Conservation (phyloP, 345 rosid species). For the Arabis alpina region DNA sequence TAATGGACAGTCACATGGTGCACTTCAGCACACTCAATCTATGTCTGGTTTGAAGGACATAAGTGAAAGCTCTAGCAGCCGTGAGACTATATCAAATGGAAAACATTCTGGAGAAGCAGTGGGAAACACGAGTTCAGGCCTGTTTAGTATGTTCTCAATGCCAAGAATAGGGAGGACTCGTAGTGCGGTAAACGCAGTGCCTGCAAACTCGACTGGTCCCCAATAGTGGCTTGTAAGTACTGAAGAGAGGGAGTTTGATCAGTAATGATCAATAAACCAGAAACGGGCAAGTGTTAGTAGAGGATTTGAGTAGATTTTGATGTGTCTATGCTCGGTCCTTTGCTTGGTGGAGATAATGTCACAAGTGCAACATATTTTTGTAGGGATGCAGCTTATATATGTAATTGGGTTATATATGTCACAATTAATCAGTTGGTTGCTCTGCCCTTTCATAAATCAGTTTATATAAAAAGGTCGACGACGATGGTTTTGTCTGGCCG, state of each 20-base stretch:
- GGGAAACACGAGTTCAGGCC: conserved; percentile 29
- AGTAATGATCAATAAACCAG: conserved; percentile 9
- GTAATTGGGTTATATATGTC: conserved; percentile 14
- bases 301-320: too few species aligned
- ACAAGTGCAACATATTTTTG: conserved; percentile 27
- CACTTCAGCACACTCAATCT: conserved; percentile 41
- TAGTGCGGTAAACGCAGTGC: conserved; percentile 24
- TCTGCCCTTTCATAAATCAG: conserved; percentile 25
- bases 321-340: too few species aligned
- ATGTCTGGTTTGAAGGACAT: conserved; percentile 53
- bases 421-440: conserved; percentile 25
- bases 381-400: conserved; percentile 31
- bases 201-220: conserved; percentile 43
- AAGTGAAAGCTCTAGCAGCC: conserved; percentile 31
- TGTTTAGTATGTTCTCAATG: conserved; percentile 33
- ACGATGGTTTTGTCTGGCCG: conserved; percentile 25
- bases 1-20: conserved; percentile 51
- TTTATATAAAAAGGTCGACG: conserved; percentile 12
- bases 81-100: conserved; percentile 33
- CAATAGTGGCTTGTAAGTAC: conserved; percentile 32
- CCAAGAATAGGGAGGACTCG: conserved; percentile 41
- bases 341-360: conserved; percentile 20
- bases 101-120: conserved; percentile 24
- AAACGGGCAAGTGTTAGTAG: too few species aligned
- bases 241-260: neutral